A percentile compares a stretch with the other conserved stretches of the same genome.
Evolutionary conservation across 805 yeast species (phyloP).

Genomic region (Nakazawaea holstii): DNA sequence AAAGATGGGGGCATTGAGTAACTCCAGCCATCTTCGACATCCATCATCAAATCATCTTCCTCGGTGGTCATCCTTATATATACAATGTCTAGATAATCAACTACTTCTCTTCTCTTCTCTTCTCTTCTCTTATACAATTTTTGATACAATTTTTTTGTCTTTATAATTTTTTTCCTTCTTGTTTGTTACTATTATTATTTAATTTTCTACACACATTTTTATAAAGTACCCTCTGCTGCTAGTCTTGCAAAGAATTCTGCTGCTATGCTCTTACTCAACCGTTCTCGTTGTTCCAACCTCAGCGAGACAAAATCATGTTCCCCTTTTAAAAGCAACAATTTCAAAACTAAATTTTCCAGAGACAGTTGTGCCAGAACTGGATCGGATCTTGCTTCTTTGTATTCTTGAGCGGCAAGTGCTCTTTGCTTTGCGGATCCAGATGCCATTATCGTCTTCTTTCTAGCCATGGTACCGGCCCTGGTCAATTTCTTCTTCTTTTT

Average conservation of each 20-base stretch:
- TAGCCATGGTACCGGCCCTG: slow-evolving; percentile 45
- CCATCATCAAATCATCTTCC: slow-evolving; percentile 2
- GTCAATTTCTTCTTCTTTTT: slow-evolving; percentile 20
- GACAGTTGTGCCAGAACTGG: slow-evolving; percentile 31
- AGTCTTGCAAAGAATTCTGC: slow-evolving; percentile 18
- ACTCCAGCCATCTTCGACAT: slow-evolving; percentile 15
- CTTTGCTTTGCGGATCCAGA: slow-evolving; percentile 57
- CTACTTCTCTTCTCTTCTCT: too few relatives aligned
- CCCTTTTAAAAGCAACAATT: slow-evolving; percentile 65
- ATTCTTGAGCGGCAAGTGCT: slow-evolving; percentile 32
- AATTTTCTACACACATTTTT: not conserved
- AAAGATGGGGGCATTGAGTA: slow-evolving; percentile 15
- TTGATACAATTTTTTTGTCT: too few relatives aligned
- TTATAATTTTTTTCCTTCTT: not conserved
- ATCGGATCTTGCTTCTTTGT: slow-evolving; percentile 31
- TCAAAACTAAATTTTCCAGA: slow-evolving; percentile 65
- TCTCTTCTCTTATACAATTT: too few relatives aligned
- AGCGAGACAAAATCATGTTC: slow-evolving; percentile 53
- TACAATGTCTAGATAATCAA: too few relatives aligned
- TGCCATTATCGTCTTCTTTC: slow-evolving; percentile 66
- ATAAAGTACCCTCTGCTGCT: slow-evolving; percentile 9
- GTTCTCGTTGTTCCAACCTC: slow-evolving; percentile 58
- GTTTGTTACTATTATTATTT: not conserved
- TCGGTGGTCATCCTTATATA: slow-evolving; percentile 10
- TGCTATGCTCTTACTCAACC: slow-evolving; percentile 26